These are phyloP conservation scores for Sophora flavescens DNA, from an alignment of 306 rosid genomes.

Conservation along the genomic window DNA sequence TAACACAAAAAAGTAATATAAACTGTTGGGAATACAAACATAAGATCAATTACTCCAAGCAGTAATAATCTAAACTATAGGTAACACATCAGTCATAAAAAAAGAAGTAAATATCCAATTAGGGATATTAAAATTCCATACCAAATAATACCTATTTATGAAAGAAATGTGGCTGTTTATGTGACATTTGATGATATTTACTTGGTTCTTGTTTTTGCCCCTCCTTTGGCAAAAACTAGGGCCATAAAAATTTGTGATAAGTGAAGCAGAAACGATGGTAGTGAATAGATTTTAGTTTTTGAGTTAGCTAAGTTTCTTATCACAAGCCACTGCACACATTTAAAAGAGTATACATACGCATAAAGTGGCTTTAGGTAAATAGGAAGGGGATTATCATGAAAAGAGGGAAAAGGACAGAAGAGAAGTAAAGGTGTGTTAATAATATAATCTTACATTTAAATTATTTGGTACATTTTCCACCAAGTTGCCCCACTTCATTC, in stretches of 20 bases:
- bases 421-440: slow-evolving; percentile 17
- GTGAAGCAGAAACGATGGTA: no score
- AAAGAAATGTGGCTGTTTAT: neutral
- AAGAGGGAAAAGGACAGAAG: slow-evolving; percentile 28
- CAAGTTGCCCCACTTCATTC: slow-evolving; percentile 7
- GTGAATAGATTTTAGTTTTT: neutral
- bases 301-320: neutral
- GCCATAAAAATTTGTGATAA: no score
- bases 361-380: slow-evolving; percentile 30
- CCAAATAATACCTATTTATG: neutral
- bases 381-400: slow-evolving; percentile 19
- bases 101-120: neutral
- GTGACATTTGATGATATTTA: no score
- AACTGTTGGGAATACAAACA: neutral
- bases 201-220: neutral
- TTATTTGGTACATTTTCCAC: slow-evolving; percentile 35
- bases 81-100: neutral
- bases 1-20: neutral
- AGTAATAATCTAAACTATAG: neutral
- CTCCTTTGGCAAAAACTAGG: neutral
- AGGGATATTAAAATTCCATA: neutral
- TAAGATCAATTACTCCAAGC: neutral
- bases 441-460: slow-evolving; percentile 13
- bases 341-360: neutral
- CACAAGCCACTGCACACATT: neutral